A percentile compares a stretch with the other conserved stretches of the same genome.
Evolutionary conservation across 2,329 filamentous ascomycete genomes (phyloP).

Genomic region (Zymoseptoria pseudotritici): DNA sequence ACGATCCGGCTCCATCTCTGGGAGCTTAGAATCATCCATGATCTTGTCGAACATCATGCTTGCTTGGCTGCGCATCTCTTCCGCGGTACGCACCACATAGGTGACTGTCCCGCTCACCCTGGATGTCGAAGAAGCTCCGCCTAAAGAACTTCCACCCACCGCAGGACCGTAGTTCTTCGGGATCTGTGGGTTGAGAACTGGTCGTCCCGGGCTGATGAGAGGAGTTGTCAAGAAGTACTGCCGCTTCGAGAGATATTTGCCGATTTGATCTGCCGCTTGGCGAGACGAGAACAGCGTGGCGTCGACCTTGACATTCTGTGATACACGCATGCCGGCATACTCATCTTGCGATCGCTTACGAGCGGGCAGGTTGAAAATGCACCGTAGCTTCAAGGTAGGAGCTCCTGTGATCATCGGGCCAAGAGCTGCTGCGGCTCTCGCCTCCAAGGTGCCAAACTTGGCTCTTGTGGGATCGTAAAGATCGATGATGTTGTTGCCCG

Average conservation of each 20-base stretch:
- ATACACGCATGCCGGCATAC: slow-evolving; percentile 54
- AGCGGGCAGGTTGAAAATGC: slow-evolving; percentile 62
- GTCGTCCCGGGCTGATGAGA: slow-evolving; percentile 59
- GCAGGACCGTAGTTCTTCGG: slow-evolving; percentile 32
- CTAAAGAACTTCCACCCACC: slow-evolving; percentile 4
- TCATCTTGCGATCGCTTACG: slow-evolving; percentile 60
- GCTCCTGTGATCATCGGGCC: slow-evolving; percentile 63
- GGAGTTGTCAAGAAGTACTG: slow-evolving; percentile 61
- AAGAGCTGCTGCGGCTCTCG: slow-evolving; percentile 58
- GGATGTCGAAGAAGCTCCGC: neutral
- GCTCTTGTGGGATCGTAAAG: slow-evolving; percentile 64
- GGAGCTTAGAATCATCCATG: slow-evolving; percentile 65
- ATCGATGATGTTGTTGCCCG: slow-evolving; percentile 52
- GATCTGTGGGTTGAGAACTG: slow-evolving; percentile 70
- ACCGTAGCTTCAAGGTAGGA: slow-evolving; percentile 53
- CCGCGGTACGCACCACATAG: slow-evolving; percentile 57
- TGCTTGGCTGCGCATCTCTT: slow-evolving; percentile 81
- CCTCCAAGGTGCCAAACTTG: slow-evolving; percentile 70
- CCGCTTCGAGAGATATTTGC: slow-evolving; percentile 57
- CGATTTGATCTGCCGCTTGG: slow-evolving; percentile 58
- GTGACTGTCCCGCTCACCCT: slow-evolving; percentile 17
- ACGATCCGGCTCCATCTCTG: slow-evolving; percentile 59
- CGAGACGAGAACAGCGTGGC: slow-evolving; percentile 74
- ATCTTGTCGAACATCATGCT: slow-evolving; percentile 83
- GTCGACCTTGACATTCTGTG: slow-evolving; percentile 55